Base-by-base conservation (phyloP, 345 rosid species). In the Populus tremula region DNA sequence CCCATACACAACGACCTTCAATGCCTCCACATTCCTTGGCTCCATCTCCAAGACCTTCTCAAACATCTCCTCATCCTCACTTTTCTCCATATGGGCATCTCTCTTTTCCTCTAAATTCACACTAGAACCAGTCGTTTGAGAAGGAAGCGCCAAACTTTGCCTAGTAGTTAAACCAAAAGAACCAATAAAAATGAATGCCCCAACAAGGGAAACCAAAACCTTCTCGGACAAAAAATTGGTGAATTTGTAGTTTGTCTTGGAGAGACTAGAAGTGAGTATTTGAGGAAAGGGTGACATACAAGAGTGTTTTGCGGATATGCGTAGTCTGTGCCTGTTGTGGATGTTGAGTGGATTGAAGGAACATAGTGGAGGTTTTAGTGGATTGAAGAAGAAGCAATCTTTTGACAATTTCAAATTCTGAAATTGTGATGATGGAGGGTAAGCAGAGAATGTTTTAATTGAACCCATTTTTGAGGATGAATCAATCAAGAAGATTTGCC, bases 21-120 rank as follows among this genome's bases (percentile, higher is more conserved):
- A 74, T 0, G 93, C 97, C 65, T 91, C 89, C 79, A 89, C 84
- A 78, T 93, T 90, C 47, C 75, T 79, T 0, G 98, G 92, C 74
- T 93, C 98, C 67, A 35, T 88, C 85, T 91, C 91, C 82, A 93
- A 74, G 78, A 93, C 27, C 82, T 83, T 86, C 86, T 91, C 98
- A 47, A 72, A 87, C 91, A 84, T 86, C 79, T 70, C 85, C 72
- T 89, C 94, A 18, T 86, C 85, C 61, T 81, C 91, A 38, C 66
- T 77, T 25, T 75, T 77, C 84, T 53, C 88, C 78, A 81, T 75
- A 84, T 78, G 89, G 56, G 87, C 62, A 20, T 76, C 85, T 21
- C 56, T 69, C 77, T 71, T 76, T 36, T 80, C 85, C 73, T 81
- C 76, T 39, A 54, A 14, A 74, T 67, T 69, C 65, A 65, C 72